Percentiles rank a stretch among this genome's conserved stretches.
These are phyloP conservation scores for Albifimbria verrucaria DNA, from an alignment of 2,329 filamentous ascomycete genomes.

Conservation along the genomic window DNA sequence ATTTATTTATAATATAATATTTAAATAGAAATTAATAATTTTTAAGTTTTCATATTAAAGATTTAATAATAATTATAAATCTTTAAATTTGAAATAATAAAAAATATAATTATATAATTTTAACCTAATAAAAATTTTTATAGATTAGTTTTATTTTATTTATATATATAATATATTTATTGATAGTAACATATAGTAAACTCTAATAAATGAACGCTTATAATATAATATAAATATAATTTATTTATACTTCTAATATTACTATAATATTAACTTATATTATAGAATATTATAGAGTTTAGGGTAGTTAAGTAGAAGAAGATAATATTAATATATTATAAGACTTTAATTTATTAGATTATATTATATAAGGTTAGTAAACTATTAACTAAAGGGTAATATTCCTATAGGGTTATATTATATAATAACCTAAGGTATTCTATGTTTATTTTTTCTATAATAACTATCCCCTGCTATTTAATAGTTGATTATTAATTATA, in stretches of 20 bases:
- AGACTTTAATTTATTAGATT: not conserved
- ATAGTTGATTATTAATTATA: not conserved
- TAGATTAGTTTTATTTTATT: too few relatives aligned
- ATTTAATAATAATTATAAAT: not conserved
- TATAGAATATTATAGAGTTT: not conserved
- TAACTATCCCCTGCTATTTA: not conserved
- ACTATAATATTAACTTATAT: conserved; percentile 1
- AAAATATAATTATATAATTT: not conserved
- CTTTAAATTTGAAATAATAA: not conserved
- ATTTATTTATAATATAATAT: not conserved
- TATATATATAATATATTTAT: not conserved
- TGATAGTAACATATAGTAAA: not conserved
- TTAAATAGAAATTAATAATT: not conserved
- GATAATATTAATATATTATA: not conserved
- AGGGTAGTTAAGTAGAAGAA: not conserved
- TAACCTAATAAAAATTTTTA: not conserved
- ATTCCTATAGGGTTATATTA: not conserved
- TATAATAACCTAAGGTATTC: not conserved
- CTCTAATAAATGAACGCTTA: not conserved
- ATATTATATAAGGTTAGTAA: not conserved
- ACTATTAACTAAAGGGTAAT: not conserved
- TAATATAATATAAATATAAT: not conserved
- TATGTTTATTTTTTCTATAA: not conserved
- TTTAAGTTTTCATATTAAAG: not conserved
- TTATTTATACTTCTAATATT: conserved; percentile 2